Evolutionary conservation across 805 yeast species (phyloP).

Genomic region (Hanseniaspora occidentalis): DNA sequence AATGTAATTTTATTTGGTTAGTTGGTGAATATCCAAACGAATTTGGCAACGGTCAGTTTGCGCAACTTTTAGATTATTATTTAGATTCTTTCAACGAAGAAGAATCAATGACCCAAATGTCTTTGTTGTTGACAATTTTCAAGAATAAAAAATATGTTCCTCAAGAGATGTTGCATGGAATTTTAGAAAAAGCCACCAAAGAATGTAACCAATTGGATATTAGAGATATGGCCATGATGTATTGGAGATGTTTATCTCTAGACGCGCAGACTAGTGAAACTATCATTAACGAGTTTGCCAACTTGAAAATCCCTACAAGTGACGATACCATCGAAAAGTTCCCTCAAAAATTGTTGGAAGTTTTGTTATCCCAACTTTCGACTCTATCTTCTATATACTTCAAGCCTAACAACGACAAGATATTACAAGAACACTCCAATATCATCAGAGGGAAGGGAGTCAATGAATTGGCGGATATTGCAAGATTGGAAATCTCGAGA

Average conservation of each 20-base stretch:
- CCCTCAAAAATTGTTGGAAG: constrained; percentile 54
- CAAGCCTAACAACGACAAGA: constrained; percentile 49
- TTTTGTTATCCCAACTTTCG: constrained; percentile 62
- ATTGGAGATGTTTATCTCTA: constrained; percentile 62
- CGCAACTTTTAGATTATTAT: constrained; percentile 26
- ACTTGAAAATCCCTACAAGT: constrained; percentile 31
- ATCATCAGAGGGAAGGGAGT: constrained; percentile 39
- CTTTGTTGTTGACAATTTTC: constrained; percentile 49
- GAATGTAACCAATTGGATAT: constrained; percentile 63
- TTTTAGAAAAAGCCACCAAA: constrained; percentile 50
- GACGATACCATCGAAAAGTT: constrained; percentile 55
- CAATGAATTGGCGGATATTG: constrained; percentile 67
- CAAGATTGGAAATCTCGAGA: constrained; percentile 59
- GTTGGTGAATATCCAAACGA: constrained; percentile 58
- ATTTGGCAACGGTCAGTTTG: constrained; percentile 19
- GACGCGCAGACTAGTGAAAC: constrained; percentile 37
- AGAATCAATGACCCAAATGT: constrained; percentile 48
- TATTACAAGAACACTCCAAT: constrained; percentile 15
- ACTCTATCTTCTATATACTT: constrained; percentile 84
- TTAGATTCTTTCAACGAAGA: constrained; percentile 43
- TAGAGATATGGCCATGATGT: constrained; percentile 66
- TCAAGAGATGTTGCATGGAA: constrained; percentile 41
- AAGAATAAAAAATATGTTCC: constrained; percentile 34
- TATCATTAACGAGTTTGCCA: constrained; percentile 53
- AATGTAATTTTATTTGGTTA: constrained; percentile 51